Base-by-base conservation (phyloP, 306 rosid genomes). In the Lagenaria siceraria region DNA sequence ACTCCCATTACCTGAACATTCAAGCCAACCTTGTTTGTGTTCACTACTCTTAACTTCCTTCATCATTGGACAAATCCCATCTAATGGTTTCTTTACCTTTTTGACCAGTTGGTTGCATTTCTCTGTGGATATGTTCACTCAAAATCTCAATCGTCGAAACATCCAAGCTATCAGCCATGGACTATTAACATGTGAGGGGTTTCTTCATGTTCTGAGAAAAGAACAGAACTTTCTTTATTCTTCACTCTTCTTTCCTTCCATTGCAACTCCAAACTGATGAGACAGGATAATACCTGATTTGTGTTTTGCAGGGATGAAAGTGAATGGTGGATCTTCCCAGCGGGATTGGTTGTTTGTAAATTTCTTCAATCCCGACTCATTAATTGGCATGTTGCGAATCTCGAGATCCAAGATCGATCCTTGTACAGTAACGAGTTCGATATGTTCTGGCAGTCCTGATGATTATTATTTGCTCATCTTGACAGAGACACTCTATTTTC, bases 331-430 rank as follows among this genome's bases (percentile, higher is more conserved):
- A 82, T 92, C 66, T 87, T 96, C 74, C 97, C 98, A 3, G 82
- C 88, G 18, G 97, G 94, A 78, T 77, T 96, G 84, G 96, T 96
- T 80, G 55, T 92, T 65, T 96, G 92, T 96, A 96, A 96, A 87
- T 65, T 89, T 58, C 85, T 92, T 81, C 99, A 92, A 79, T 90
- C 97, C 69, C 93, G 87, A 82, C 97, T 96, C 79, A 83, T 92
- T 81, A 96, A 92, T 74, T 92, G 99, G 98, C 99, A 96, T 74
- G 90, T 92, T 22, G 99, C 96, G 77, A 96, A 96, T 87, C 89
- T 96, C 84, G 99, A 96, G 90, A 96, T 96, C 82, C 99, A 96
- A 82, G 99, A 96, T 85, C 99, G 99, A 63, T 96, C 94, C 77
- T 85, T 96, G 97, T 96, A 96, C 88, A 92, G 96, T 90, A 91